Base-by-base conservation (phyloP, 768 basidiomycete genomes). In the Tricholomella constricta region DNA sequence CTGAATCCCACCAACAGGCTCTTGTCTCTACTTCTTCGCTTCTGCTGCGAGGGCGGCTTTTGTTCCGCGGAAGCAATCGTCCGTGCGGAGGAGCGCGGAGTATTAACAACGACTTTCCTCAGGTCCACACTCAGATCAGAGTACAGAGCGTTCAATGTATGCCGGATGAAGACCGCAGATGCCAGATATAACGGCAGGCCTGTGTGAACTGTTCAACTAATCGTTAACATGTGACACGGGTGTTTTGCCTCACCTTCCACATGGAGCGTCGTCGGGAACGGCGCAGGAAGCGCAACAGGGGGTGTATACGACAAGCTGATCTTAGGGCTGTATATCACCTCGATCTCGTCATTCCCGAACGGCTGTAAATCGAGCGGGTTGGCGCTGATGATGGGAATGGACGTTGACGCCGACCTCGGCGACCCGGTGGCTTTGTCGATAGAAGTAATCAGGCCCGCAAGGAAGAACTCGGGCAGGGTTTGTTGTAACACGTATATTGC, bases 61-160 rank as follows among this genome's bases (percentile, higher is more conserved):
- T 41, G n/a, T 35, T 29, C 22, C 40, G 45, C 12, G 20, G 26
- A 26, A 41, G 34, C 31, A 23, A 14, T 11, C 36, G 35, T 32
- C 49, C 19, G 47, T 14, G 62, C 19, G 27, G 36, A 19, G 17
- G 51, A 58, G 19, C 57, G 51, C 14, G 70, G 71, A 1, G 69
- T 66, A 17, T 75, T 57, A 12, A 80, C 70, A 0, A 69, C 65
- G 41, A 85, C 66, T 61, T 80, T 85, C 19, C 72, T 74, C 35
- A 89, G 67, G 34, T 75, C 74, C 32, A 92, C 79, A 3, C 62
- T 67, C 31, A 89, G 70, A 63, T 89, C 83, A 10, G 84, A 78
- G 64, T 89, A 91, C 14, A 91, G 66, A 11, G 90, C 84, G 62
- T 83, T 88, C 65, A 92, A 78, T 4, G 89, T 87, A 56, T 87